Percentiles rank a stretch among this genome's conserved stretches.
Conservation (phyloP, 2,329 filamentous ascomycete genomes). For the Colletotrichum horii region DNA sequence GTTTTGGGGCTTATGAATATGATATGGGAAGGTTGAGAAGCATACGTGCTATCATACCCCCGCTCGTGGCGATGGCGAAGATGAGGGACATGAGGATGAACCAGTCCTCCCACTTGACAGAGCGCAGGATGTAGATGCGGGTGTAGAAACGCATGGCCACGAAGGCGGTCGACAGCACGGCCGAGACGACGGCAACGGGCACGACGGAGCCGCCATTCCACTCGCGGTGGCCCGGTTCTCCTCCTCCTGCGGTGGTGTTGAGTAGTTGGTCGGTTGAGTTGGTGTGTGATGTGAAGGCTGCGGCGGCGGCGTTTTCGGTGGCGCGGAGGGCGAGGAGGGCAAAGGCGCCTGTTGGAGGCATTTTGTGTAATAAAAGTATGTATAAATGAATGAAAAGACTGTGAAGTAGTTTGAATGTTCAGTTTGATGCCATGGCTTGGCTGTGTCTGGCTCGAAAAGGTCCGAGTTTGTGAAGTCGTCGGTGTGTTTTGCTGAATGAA, state of each 20-base stretch:
- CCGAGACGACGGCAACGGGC: slow-evolving; percentile 21
- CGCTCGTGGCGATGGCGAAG: slow-evolving; percentile 18
- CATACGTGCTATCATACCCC: slow-evolving; percentile 19
- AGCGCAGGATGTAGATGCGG: slow-evolving; percentile 34
- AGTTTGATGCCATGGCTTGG: neutral
- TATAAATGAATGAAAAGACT: neutral
- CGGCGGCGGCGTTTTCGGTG: neutral
- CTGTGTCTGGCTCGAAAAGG: neutral
- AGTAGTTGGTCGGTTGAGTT: neutral
- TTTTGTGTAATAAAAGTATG: neutral
- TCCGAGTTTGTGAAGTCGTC: neutral
- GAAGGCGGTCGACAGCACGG: slow-evolving; percentile 30
- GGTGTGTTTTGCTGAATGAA: neutral
- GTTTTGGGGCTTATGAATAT: neutral
- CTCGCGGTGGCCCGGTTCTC: slow-evolving; percentile 7
- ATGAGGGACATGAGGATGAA: slow-evolving; percentile 35
- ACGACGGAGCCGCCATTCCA: slow-evolving; percentile 21
- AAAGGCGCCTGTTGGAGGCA: neutral
- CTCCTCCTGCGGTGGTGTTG: neutral
- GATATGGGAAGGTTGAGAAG: neutral
- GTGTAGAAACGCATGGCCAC: slow-evolving; percentile 38
- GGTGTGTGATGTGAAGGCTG: neutral
- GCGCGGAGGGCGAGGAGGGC: neutral
- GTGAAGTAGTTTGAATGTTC: neutral
- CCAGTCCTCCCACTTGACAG: slow-evolving; percentile 39